Conservation (phyloP, 371 early-diverging fungal species). For the Phascolomyces articulosus region DNA sequence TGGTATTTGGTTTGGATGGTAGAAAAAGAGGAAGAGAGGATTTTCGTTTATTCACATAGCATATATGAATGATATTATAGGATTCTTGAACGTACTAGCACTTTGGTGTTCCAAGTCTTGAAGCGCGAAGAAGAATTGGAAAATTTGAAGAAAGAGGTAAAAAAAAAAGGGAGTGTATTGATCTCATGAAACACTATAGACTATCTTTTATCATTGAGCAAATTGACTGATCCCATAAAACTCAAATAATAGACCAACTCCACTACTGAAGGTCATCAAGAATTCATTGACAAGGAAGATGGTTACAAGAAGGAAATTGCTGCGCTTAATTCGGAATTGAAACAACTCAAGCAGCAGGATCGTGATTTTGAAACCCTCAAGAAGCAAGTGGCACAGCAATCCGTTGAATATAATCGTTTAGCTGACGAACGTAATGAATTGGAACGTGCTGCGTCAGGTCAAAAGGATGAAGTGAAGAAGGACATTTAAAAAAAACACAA, state of each 20-base stretch:
- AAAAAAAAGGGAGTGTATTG: no score
- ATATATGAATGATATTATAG: conserved; percentile 16
- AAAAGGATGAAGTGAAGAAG: conserved; percentile 24
- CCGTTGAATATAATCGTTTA: conserved; percentile 76
- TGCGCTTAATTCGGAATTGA: conserved; percentile 45
- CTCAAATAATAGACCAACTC: conserved; percentile 11
- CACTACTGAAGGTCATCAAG: conserved; percentile 29
- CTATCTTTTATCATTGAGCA: background rate
- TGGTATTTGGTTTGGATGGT: no score
- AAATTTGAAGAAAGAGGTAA: conserved; percentile 55
- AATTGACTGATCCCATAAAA: background rate
- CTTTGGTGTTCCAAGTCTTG: conserved; percentile 71
- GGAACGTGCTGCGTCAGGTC: conserved; percentile 36
- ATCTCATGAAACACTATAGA: no score
- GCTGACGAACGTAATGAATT: conserved; percentile 70
- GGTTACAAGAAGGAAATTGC: conserved; percentile 34
- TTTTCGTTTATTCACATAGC: background rate
- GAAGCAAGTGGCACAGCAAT: conserved; percentile 74
- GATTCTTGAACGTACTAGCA: conserved; percentile 78
- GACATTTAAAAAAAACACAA: conserved; percentile 15
- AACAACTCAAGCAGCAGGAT: conserved; percentile 55
- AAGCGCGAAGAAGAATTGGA: conserved; percentile 72
- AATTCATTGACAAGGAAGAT: conserved; percentile 36
- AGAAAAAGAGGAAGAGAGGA: no score
- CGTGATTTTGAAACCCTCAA: conserved; percentile 75